A percentile compares a stretch with the other conserved stretches of the same genome.
phyloP scores from a whole-genome alignment of 169 alveolate species.

The Eimeria falciformis region DNA sequence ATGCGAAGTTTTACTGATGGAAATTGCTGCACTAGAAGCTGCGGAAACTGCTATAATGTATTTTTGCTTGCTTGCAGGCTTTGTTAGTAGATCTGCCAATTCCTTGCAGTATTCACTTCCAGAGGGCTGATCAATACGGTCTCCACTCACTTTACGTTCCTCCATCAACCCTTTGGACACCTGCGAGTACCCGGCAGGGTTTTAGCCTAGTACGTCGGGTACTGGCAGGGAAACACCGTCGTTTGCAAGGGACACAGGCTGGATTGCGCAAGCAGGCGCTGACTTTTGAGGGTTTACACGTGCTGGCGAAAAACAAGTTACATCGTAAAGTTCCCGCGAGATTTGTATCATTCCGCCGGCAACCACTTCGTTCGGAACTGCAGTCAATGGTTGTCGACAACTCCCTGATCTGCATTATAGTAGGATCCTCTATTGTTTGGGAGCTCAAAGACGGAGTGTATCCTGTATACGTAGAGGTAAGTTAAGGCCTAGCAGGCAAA shows the following conservation, averaged over 20 bases:
- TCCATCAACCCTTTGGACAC: slow-evolving; percentile 49
- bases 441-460: slow-evolving; percentile 79
- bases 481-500: neutral
- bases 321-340: no score
- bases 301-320: no score
- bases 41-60: no score
- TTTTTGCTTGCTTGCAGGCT: neutral
- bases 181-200: neutral
- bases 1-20: no score
- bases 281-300: no score
- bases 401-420: slow-evolving; percentile 63
- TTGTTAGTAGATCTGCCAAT: slow-evolving; percentile 29
- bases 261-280: no score
- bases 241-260: slow-evolving; percentile 1
- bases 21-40: no score
- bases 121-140: slow-evolving; percentile 51
- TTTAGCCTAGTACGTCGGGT: neutral
- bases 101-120: slow-evolving; percentile 51
- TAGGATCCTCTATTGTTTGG: slow-evolving; percentile 76
- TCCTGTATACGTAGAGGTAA: slow-evolving; percentile 84
- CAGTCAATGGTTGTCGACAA: slow-evolving; percentile 67
- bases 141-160: slow-evolving; percentile 60
- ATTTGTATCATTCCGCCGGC: neutral
- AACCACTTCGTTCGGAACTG: neutral
- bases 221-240: slow-evolving; percentile 40